These are phyloP conservation scores for Diaporthe batatas DNA, from an alignment of 2,329 filamentous ascomycete species.

Conservation along the genomic window DNA sequence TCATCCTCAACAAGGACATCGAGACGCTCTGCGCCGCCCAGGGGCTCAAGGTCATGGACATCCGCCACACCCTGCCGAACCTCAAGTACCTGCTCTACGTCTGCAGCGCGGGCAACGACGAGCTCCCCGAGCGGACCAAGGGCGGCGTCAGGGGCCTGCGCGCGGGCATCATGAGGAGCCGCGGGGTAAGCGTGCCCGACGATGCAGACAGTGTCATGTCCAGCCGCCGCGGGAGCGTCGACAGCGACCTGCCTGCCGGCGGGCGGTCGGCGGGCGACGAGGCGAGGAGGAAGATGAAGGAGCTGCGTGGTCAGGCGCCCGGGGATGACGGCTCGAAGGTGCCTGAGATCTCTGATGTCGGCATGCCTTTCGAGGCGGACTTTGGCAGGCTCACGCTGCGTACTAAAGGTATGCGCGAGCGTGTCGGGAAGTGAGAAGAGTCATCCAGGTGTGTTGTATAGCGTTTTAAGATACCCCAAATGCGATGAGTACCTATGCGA, in stretches of 20 bases:
- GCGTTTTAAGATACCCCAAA: constrained; percentile 39
- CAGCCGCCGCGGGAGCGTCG: constrained; percentile 59
- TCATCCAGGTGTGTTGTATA: neutral
- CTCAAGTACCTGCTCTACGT: constrained; percentile 94
- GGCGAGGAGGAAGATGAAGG: constrained; percentile 54
- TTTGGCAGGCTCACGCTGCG: constrained; percentile 64
- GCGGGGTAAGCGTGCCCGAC: constrained; percentile 50
- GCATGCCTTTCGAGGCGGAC: constrained; percentile 61
- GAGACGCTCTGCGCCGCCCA: constrained; percentile 76
- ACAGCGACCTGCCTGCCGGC: constrained; percentile 53
- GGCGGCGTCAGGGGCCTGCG: constrained; percentile 73
- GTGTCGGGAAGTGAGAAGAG: constrained; percentile 49
- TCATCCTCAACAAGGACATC: constrained; percentile 96
- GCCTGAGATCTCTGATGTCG: constrained; percentile 45
- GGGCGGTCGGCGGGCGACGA: constrained; percentile 51
- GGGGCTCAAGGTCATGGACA: constrained; percentile 85
- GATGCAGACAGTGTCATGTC: constrained; percentile 56
- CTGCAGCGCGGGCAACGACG: constrained; percentile 80
- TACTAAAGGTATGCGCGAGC: constrained; percentile 69
- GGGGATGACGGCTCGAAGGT: constrained; percentile 31
- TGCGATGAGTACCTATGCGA: neutral
- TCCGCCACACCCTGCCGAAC: constrained; percentile 92
- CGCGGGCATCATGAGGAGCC: constrained; percentile 60
- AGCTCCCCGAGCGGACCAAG: constrained; percentile 71
- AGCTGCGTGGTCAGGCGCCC: constrained; percentile 42